phyloP scores from a whole-genome alignment of 495 filamentous ascomycete species.

The Tuber brumale region DNA sequence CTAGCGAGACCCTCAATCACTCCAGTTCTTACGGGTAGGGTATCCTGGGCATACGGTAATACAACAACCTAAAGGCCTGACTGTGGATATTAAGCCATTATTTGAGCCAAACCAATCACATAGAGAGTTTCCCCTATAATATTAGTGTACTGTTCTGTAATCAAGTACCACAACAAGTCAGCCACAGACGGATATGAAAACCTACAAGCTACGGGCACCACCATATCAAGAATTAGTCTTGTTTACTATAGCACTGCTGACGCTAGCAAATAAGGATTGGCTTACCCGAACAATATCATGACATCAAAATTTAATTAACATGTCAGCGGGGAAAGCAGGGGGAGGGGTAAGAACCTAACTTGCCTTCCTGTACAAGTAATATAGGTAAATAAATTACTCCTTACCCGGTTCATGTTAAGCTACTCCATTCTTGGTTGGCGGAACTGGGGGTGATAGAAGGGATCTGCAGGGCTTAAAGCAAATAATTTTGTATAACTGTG shows the following conservation, averaged over 20 bases:
- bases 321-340: neutral
- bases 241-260: neutral
- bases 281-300: neutral
- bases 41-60: neutral
- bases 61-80: no score
- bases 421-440: neutral
- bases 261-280: neutral
- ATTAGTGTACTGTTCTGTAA: no score
- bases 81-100: neutral
- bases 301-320: neutral
- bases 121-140: neutral
- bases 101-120: neutral
- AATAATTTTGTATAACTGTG: neutral
- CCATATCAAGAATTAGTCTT: neutral
- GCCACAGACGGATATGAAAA: neutral
- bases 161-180: neutral
- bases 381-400: neutral
- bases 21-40: no score
- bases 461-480: neutral
- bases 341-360: conserved; percentile 3
- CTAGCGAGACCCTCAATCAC: no score
- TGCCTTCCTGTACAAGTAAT: neutral
- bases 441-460: neutral
- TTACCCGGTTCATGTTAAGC: neutral
- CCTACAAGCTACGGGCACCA: neutral